Conservation (phyloP, 257 asterid genomes). For the Linderniella brevidens region DNA sequence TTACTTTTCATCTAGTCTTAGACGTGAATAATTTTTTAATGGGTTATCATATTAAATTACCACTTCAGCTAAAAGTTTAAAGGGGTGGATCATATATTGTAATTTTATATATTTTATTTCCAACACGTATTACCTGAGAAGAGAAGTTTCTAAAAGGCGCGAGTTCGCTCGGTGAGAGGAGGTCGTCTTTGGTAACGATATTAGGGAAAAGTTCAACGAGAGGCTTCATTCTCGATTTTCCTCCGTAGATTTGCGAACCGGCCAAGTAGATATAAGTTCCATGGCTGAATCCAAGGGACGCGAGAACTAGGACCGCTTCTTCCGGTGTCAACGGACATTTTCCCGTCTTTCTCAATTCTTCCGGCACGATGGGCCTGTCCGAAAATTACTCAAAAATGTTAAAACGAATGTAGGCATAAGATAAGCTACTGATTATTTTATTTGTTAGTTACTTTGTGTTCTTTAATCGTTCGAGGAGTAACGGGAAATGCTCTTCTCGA, state of each 20-base stretch:
- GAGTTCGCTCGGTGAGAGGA: constrained; percentile 59
- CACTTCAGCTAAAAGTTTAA: too few relatives aligned
- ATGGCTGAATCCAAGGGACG: constrained; percentile 53
- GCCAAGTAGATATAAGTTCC: constrained; percentile 74
- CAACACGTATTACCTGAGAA: constrained; percentile 44
- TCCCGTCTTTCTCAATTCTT: constrained; percentile 52
- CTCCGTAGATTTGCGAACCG: constrained; percentile 69
- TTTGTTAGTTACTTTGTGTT: constrained; percentile 20
- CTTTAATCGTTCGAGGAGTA: constrained; percentile 61
- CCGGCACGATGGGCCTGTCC: constrained; percentile 27
- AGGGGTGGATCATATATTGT: too few relatives aligned
- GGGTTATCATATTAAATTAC: too few relatives aligned
- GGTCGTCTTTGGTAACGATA: constrained; percentile 67
- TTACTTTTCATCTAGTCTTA: too few relatives aligned
- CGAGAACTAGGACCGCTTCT: constrained; percentile 82
- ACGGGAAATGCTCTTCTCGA: constrained; percentile 74
- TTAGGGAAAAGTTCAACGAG: constrained; percentile 53
- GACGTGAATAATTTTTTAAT: too few relatives aligned
- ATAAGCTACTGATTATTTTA: too few relatives aligned
- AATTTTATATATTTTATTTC: too few relatives aligned
- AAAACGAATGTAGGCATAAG: too few relatives aligned
- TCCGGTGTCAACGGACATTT: constrained; percentile 90
- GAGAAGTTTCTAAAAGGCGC: constrained; percentile 70
- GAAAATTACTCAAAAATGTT: neutral
- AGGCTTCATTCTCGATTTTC: constrained; percentile 57